Conservation (phyloP, 345 rosid species). For the Populus simonii region DNA sequence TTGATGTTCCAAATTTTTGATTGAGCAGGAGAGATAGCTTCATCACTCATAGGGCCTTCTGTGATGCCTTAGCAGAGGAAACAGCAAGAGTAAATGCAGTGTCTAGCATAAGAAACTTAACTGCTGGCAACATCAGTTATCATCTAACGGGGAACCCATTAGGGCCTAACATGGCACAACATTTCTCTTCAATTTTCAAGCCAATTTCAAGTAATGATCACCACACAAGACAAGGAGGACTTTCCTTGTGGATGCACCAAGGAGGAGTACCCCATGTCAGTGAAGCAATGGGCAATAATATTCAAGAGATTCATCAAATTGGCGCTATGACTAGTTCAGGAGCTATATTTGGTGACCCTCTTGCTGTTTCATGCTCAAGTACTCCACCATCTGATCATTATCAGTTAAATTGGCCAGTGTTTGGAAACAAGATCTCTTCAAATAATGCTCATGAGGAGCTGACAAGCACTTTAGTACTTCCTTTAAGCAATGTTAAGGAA, state of each 20-base stretch:
- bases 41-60: conserved; percentile 94
- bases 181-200: conserved; percentile 52
- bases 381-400: conserved; percentile 32
- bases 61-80: conserved; percentile 97
- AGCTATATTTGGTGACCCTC: conserved; percentile 22
- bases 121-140: conserved; percentile 30
- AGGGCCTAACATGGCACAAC: conserved; percentile 41
- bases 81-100: conserved; percentile 83
- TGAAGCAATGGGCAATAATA: conserved; percentile 29
- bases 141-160: conserved; percentile 52
- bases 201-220: conserved; percentile 40
- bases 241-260: conserved; percentile 48
- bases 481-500: conserved; percentile 32
- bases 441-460: conserved; percentile 19
- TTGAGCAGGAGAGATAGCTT: conserved; percentile 84
- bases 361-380: conserved; percentile 24
- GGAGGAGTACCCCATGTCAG: conserved; percentile 31
- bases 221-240: conserved; percentile 31
- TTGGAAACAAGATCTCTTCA: conserved; percentile 37
- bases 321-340: conserved; percentile 29
- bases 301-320: conserved; percentile 38
- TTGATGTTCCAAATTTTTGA: neutral
- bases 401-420: conserved; percentile 44
- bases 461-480: conserved; percentile 33
- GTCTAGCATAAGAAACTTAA: conserved; percentile 39